These are phyloP conservation scores for Casaregolazyma lundiana DNA, from an alignment of 1,139 yeast genomes.

Conservation along the genomic window DNA sequence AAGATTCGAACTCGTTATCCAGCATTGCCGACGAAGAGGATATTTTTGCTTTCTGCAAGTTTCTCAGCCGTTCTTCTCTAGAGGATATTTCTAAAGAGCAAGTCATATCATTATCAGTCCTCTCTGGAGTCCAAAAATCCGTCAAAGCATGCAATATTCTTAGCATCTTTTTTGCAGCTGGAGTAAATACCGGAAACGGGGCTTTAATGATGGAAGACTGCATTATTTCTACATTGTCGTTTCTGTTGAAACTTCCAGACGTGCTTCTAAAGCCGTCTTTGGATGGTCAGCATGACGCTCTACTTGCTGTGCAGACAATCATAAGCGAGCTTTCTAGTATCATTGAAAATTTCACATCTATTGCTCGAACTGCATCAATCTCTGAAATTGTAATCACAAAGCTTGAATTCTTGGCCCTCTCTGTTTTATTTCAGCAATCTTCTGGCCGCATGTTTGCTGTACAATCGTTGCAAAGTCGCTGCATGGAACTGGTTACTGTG, in stretches of 20 bases:
- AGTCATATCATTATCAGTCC: neutral
- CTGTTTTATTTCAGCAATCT: slow-evolving; percentile 37
- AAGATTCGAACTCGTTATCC: neutral
- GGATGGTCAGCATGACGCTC: neutral
- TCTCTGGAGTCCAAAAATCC: neutral
- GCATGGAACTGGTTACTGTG: slow-evolving; percentile 39
- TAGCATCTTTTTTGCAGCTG: neutral
- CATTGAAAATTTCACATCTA: slow-evolving; percentile 20
- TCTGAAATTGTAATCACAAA: slow-evolving; percentile 48
- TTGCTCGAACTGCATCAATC: slow-evolving; percentile 24
- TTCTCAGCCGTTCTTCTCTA: neutral
- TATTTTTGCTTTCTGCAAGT: neutral
- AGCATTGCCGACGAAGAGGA: slow-evolving; percentile 1
- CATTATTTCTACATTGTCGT: neutral
- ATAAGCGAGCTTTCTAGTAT: slow-evolving; percentile 8
- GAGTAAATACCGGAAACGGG: neutral
- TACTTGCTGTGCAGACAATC: neutral
- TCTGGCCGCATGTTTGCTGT: slow-evolving; percentile 29
- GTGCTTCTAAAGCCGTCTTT: neutral
- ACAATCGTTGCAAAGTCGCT: slow-evolving; percentile 36
- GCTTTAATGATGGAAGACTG: neutral
- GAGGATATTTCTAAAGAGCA: neutral
- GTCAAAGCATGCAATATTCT: neutral
- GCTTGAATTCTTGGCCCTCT: slow-evolving; percentile 46
- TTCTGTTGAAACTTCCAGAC: neutral